Base-by-base conservation (phyloP, 495 filamentous ascomycete species). In the Neurospora sublineolata region DNA sequence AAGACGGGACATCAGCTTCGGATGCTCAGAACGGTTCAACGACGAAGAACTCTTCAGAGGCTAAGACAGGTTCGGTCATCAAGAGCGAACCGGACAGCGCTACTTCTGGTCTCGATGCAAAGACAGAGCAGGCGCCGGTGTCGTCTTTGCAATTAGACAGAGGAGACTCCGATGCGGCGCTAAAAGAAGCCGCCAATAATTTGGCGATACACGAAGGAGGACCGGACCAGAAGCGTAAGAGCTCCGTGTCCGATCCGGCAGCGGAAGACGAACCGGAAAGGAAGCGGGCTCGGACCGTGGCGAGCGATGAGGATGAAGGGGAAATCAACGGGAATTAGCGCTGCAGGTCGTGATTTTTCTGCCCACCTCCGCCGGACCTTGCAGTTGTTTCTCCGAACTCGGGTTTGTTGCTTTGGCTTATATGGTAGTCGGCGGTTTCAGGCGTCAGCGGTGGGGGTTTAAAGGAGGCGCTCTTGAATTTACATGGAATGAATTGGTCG, bases 151-250 rank as follows among this genome's bases (percentile, higher is more conserved):
- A 80, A 73, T 37, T 58, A 3, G 74, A 69, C 37, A 77, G 79
- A 12, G 83, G 83, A 37, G 82, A 85, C 67, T 85, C 82, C 16
- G 84, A 86, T 69, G 77, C 76, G 4, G 76, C 75, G 10, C 78
- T 86, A 12, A 86, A 86, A 73, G 82, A 78, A 69, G 83, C 80
- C 9, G 84, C 84, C 3, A 86, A 85, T 67, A 81, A 83, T 44
- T 71, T 82, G 33, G 73, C 72, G n/a, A 72, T 80, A 14, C 84
- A 86, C 68, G 71, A 78, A 18, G 69, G 73, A 41, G 74, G 67
- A 23, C 71, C 77, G 16, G 77, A 79, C 38, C 79, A 80, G 14
- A 83, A 84, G 72, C 71, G 79, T 33, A 80, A 80, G 73, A 78
- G 73, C 40, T 60, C 72, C 41, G 76, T 77, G 44, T 44, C 60